Evolutionary conservation across 2,329 filamentous ascomycete species (phyloP).

Genomic region (Ophiostoma tasmaniense): DNA sequence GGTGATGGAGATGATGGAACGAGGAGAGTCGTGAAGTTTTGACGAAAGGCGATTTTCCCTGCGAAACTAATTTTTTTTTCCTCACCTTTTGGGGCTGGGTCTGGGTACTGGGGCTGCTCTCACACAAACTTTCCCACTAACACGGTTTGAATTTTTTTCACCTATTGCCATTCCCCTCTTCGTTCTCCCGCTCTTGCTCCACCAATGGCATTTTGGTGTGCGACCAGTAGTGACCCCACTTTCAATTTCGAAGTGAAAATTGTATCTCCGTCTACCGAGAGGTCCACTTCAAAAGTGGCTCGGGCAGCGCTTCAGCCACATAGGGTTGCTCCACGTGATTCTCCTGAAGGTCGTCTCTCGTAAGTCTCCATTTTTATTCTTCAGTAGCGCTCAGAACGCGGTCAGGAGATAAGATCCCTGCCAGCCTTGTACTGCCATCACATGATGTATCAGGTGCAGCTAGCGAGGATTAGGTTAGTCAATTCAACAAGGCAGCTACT

Average conservation of each 20-base stretch:
- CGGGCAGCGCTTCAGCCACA: not conserved
- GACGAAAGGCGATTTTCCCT: slow-evolving; percentile 13
- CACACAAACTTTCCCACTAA: slow-evolving; percentile 17
- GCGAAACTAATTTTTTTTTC: slow-evolving; percentile 15
- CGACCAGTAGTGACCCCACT: not conserved
- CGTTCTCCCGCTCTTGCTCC: not conserved
- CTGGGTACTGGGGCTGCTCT: slow-evolving; percentile 9
- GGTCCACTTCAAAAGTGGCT: not conserved
- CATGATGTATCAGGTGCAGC: slow-evolving; percentile 12
- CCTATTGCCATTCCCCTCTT: not conserved
- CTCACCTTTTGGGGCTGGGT: slow-evolving; percentile 9
- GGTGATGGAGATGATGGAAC: slow-evolving; percentile 16
- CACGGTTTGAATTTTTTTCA: slow-evolving; percentile 17
- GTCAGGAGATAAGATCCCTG: not conserved
- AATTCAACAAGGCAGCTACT: slow-evolving; percentile 13
- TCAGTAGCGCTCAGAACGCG: not conserved
- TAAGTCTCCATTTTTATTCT: not conserved
- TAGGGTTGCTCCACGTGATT: slow-evolving; percentile 1
- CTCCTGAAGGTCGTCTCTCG: not conserved
- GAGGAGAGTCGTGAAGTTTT: slow-evolving; percentile 14
- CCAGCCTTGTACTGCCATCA: slow-evolving; percentile 6
- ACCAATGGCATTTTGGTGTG: slow-evolving; percentile 8
- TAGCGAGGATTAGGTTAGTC: not conserved
- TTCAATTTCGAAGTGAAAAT: not conserved
- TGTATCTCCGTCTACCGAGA: slow-evolving; percentile 3